Evolutionary conservation across 2,329 filamentous ascomycete species (phyloP).

Genomic region (Aspergillus novofumigatus): DNA sequence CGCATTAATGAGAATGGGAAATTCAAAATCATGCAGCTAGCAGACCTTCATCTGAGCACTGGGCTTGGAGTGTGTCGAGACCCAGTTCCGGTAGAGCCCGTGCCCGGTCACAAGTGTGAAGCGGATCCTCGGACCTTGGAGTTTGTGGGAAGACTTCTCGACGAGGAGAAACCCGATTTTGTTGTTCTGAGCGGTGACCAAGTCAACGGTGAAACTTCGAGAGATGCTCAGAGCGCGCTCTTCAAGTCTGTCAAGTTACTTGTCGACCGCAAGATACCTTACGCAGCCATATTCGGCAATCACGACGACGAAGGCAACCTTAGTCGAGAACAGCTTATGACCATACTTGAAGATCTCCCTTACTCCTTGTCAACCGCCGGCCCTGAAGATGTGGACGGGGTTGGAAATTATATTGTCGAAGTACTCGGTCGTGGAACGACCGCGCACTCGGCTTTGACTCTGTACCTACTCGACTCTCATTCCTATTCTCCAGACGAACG

Average conservation of each 20-base stretch:
- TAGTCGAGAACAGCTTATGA: constrained; percentile 74
- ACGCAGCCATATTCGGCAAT: constrained; percentile 92
- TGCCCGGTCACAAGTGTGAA: constrained; percentile 71
- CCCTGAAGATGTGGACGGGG: constrained; percentile 76
- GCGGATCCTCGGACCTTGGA: constrained; percentile 89
- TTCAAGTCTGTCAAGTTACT: constrained; percentile 89
- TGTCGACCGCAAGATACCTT: constrained; percentile 82
- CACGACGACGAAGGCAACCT: constrained; percentile 91
- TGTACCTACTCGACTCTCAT: constrained; percentile 95
- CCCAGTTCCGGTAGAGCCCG: constrained; percentile 67
- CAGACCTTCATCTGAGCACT: constrained; percentile 91
- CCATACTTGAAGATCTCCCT: constrained; percentile 77
- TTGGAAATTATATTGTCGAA: constrained; percentile 94
- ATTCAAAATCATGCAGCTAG: constrained; percentile 95
- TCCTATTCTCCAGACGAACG: constrained; percentile 86
- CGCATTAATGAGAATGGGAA: constrained; percentile 82
- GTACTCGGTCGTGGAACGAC: constrained; percentile 74
- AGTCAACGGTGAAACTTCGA: constrained; percentile 88
- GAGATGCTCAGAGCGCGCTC: constrained; percentile 86
- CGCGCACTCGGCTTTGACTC: constrained; percentile 82
- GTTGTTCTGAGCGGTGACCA: constrained; percentile 92
- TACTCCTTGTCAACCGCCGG: constrained; percentile 85
- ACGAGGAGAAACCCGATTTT: constrained; percentile 90
- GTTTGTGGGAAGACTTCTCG: constrained; percentile 76
- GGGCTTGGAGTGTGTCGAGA: constrained; percentile 83